Evolutionary conservation across 2,329 filamentous ascomycete species (phyloP).

Genomic region (Penicillium sp.): DNA sequence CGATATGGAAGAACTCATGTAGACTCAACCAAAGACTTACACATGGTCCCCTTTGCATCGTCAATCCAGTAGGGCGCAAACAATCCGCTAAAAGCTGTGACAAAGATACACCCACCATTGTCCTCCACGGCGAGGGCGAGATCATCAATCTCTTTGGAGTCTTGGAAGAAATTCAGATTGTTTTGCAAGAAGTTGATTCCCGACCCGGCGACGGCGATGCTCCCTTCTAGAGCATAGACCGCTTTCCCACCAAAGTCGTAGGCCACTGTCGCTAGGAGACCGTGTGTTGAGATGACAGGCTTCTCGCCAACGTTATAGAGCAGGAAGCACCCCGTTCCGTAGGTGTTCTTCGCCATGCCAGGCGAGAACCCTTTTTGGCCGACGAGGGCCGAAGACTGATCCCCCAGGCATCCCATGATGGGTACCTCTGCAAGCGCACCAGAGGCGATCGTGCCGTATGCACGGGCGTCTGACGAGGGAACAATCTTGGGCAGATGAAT

Average conservation of each 20-base stretch:
- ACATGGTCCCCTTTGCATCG: conserved; percentile 83
- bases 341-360: conserved; percentile 85
- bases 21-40: conserved; percentile 45
- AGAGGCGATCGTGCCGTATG: conserved; percentile 64
- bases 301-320: conserved; percentile 83
- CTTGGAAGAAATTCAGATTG: conserved; percentile 61
- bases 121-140: conserved; percentile 64
- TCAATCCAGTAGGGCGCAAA: conserved; percentile 96
- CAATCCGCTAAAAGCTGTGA: conserved; percentile 85
- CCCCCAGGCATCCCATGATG: conserved; percentile 78
- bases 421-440: conserved; percentile 65
- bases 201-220: conserved; percentile 76
- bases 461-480: conserved; percentile 68
- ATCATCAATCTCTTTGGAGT: conserved; percentile 62
- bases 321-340: conserved; percentile 85
- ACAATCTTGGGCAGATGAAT: conserved; percentile 75
- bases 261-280: conserved; percentile 79
- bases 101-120: conserved; percentile 80
- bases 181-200: conserved; percentile 73
- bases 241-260: conserved; percentile 76
- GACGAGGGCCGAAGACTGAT: conserved; percentile 81
- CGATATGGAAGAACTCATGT: background rate
- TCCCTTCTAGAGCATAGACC: conserved; percentile 79
- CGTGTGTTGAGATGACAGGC: conserved; percentile 80
- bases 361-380: conserved; percentile 80